phyloP scores from a whole-genome alignment of 371 early-diverging fungal species.

The Fennellomyces sp. region DNA sequence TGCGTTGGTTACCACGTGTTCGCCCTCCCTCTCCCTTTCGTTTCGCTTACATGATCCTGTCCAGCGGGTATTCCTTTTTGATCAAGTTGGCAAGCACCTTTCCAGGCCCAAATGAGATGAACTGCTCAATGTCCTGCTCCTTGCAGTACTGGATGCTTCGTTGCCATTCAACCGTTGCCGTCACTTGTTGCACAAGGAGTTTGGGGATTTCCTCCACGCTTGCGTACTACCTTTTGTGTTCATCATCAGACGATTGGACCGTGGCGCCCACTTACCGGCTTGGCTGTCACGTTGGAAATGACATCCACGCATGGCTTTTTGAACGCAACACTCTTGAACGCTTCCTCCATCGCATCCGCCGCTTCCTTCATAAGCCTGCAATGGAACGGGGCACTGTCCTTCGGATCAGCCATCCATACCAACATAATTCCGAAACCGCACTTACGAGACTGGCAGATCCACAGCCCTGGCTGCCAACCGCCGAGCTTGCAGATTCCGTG shows the following conservation, averaged over 20 bases:
- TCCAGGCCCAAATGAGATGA: conserved; percentile 87
- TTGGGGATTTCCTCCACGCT: conserved; percentile 65
- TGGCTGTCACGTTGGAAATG: conserved; percentile 90
- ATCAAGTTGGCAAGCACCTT: conserved; percentile 87
- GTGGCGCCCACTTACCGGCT: conserved; percentile 68
- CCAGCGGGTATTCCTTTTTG: conserved; percentile 86
- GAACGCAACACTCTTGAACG: conserved; percentile 67
- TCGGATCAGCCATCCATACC: neutral
- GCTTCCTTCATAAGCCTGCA: conserved; percentile 90
- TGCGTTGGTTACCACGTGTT: too few species aligned
- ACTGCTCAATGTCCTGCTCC: conserved; percentile 77
- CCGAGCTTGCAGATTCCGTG: conserved; percentile 73
- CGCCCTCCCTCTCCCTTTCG: neutral
- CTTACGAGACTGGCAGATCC: conserved; percentile 89
- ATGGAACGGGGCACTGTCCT: conserved; percentile 86
- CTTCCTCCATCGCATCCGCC: conserved; percentile 72
- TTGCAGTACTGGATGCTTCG: conserved; percentile 81
- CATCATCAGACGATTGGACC: neutral
- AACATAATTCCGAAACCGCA: conserved; percentile 6
- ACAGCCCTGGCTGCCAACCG: conserved; percentile 86
- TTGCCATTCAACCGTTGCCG: conserved; percentile 89
- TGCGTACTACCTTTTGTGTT: conserved; percentile 32
- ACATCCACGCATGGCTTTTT: conserved; percentile 70
- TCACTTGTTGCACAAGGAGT: conserved; percentile 80
- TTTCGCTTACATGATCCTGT: conserved; percentile 58